Evolutionary conservation across 345 rosid species (phyloP), one percentile per base, ranked within the genome.

Genomic region (Diplotaxis tenuifolia): DNA sequence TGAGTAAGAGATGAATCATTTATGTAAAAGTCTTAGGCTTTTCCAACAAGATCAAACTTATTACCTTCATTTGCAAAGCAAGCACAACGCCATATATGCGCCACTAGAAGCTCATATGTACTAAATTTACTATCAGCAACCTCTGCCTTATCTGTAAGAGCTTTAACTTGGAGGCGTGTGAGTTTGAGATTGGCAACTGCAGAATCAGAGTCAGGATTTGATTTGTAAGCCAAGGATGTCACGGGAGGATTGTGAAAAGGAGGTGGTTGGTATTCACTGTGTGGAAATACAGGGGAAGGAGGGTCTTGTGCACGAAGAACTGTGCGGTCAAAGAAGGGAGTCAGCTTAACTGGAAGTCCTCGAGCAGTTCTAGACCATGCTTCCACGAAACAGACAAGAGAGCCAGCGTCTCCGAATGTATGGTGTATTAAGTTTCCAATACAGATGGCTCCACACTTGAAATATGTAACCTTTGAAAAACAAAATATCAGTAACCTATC

Each of bases 21-120:
- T n/a, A n/a, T n/a, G n/a, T n/a, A n/a, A n/a, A n/a, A n/a, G n/a
- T n/a, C n/a, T n/a, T n/a, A n/a, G n/a, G n/a, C n/a, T n/a, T n/a
- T n/a, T n/a, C n/a, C n/a, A n/a, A n/a, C n/a, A n/a, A n/a, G 28
- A 25, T 25, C 47, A 60, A 11, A 15, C 9, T 6, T 7, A 45
- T 19, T 75, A 76, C 76, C 80, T 77, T 65, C 76, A 28, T 71
- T 75, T 49, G 82, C 62, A 69, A 75, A 72, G 67, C 79, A 71
- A 32, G 78, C 77, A 54, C 81, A 80, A 31, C 75, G 78, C 86
- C 86, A 83, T 1, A 70, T 31, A 32, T 81, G 84, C 0, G 82
- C 79, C 5, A 80, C 77, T 10, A 83, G 67, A 9, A 83, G 21
- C 70, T 75, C 75, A 53, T 68, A 71, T 3, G 79, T 57, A 60